Evolutionary conservation across 1,284 basidiomycete species (phyloP), one percentile per base, ranked within the genome.

Genomic region (Ustilago sp.): DNA sequence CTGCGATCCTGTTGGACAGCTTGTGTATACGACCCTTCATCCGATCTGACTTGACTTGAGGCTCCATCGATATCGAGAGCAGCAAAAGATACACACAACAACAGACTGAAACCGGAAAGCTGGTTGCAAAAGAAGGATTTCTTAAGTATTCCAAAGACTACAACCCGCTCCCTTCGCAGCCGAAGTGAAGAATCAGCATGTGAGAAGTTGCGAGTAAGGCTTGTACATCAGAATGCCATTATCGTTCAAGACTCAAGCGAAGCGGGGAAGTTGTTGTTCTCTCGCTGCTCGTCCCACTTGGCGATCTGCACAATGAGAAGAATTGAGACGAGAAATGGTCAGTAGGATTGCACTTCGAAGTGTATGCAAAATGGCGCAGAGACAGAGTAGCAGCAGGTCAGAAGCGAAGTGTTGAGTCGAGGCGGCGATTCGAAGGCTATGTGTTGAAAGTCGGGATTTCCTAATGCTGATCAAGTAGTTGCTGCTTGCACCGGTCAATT

Each of bases 221-320:
- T 31, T 17, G 28, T 50, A 50, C 48, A 50, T 50, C 48, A 50
- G 48, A 50, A 50, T 32, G 48, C 28, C 31, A 28, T n/a, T 31
- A 52, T 41, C 12, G 41, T 36, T 79, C 62, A 85, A 43, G 80
- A 80, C 48, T 84, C 80, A 39, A 85, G 81, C 48, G 80, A 82
- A 48, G 78, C 82, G n/a, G 84, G 82, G 79, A 85, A 85, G 50
- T 66, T 59, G 77, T 74, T 77, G 71, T 78, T 75, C 66, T 85
- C 84, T 38, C 84, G 71, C 76, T 85, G 84, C 74, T 85, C 84
- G 71, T 85, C 80, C 84, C 84, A 85, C 74, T 82, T 85, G 57
- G 77, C 81, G 50, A 85, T 75, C 84, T 77, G 79, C 39, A 56
- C 19, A 34, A 3, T 19, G 43, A 11, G 32, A 31, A 36, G 12